phyloP scores from a whole-genome alignment of 2,329 filamentous ascomycete species.

The Ophiostoma sp. region DNA sequence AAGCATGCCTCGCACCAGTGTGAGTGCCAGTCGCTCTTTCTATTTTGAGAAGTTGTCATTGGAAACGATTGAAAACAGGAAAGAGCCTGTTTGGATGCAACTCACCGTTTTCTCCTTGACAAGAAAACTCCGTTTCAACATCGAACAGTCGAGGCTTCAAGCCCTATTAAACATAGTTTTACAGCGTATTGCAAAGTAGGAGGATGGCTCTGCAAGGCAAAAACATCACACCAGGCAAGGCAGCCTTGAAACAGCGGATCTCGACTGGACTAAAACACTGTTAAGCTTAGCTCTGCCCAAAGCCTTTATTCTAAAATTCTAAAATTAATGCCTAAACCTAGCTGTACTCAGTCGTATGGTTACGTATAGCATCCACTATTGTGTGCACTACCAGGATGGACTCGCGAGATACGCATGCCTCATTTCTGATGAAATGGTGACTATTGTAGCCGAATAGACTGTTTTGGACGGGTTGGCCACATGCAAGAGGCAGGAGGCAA shows the following conservation, averaged over 20 bases:
- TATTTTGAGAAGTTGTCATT: neutral
- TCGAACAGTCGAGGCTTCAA: neutral
- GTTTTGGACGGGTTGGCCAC: neutral
- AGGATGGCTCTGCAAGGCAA: neutral
- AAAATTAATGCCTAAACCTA: neutral
- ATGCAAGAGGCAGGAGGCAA: too few relatives aligned
- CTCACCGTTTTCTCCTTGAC: neutral
- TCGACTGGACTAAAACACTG: conserved; percentile 4
- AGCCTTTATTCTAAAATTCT: neutral
- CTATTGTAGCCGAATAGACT: neutral
- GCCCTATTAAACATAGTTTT: neutral
- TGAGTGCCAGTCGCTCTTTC: conserved; percentile 6
- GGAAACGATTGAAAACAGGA: neutral
- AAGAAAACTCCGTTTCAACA: neutral
- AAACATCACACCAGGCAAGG: neutral
- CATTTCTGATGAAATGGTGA: neutral
- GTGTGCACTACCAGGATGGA: neutral
- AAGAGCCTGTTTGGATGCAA: neutral
- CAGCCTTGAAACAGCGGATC: conserved; percentile 5
- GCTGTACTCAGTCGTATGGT: too few relatives aligned
- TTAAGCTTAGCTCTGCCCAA: conserved; percentile 13
- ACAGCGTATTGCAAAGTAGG: too few relatives aligned
- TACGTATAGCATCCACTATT: conserved; percentile 1
- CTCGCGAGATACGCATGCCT: neutral
- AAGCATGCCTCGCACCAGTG: neutral